These are phyloP conservation scores for Thermochaetoides thermophila DNA, from an alignment of 495 filamentous ascomycete species.

Conservation along the genomic window DNA sequence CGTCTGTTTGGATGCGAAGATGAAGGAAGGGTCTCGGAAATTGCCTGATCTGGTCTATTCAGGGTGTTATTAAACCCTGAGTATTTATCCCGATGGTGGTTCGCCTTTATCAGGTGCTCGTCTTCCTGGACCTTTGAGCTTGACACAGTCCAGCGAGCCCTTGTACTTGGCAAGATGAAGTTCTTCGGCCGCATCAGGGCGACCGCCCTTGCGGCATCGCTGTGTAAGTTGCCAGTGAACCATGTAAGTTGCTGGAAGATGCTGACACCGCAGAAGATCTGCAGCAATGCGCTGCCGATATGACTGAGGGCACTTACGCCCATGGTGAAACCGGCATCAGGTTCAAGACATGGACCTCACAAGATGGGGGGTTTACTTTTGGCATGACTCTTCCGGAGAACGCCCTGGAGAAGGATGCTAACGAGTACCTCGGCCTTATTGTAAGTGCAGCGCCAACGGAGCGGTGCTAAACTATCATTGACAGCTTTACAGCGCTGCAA, in stretches of 20 bases:
- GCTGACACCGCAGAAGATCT: constrained; percentile 12
- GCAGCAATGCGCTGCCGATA: constrained; percentile 15
- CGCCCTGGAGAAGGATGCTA: constrained; percentile 33
- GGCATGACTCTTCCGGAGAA: constrained; percentile 41
- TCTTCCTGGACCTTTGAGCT: constrained; percentile 8
- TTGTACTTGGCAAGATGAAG: too few relatives aligned
- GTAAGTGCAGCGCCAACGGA: constrained; percentile 17
- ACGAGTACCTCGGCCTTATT: constrained; percentile 44
- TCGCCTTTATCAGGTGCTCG: constrained; percentile 2
- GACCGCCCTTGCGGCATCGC: constrained; percentile 14
- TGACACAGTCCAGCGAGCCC: too few relatives aligned
- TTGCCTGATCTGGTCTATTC: background rate
- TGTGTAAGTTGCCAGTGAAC: constrained; percentile 12
- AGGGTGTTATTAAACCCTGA: background rate
- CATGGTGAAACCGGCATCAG: constrained; percentile 28
- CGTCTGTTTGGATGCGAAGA: constrained; percentile 14
- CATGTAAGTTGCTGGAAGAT: background rate
- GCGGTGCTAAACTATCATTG: background rate
- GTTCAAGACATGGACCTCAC: constrained; percentile 26
- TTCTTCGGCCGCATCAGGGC: constrained; percentile 14
- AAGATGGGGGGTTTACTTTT: constrained; percentile 26
- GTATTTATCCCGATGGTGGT: constrained; percentile 6
- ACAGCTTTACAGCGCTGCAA: constrained; percentile 13
- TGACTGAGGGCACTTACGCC: constrained; percentile 17
- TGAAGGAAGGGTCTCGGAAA: constrained; percentile 1